A percentile compares a stretch with the other conserved stretches of the same genome.
Evolutionary conservation across 2,329 filamentous ascomycete species (phyloP).

Genomic region (Sporothrix humicola): DNA sequence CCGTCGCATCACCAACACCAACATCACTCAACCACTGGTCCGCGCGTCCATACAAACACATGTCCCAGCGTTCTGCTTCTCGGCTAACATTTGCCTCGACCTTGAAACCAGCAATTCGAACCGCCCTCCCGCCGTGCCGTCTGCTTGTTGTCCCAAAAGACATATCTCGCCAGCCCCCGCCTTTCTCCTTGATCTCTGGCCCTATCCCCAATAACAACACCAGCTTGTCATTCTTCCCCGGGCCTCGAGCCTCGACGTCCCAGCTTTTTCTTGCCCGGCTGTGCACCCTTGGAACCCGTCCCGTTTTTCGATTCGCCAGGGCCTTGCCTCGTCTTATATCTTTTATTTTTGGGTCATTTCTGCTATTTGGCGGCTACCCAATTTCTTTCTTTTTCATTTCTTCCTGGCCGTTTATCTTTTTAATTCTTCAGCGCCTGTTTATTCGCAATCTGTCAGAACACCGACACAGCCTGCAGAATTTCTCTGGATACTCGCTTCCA

Average conservation of each 20-base stretch:
- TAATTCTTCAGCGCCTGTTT: background rate
- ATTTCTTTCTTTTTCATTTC: background rate
- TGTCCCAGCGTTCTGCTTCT: constrained; percentile 1
- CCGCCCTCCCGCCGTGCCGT: constrained; percentile 24
- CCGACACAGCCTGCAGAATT: background rate
- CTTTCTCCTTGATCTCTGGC: background rate
- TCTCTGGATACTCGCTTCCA: background rate
- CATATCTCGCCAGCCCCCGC: background rate
- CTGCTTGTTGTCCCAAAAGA: background rate
- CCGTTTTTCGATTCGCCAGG: constrained; percentile 22
- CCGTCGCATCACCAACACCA: background rate
- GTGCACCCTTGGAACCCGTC: constrained; percentile 16
- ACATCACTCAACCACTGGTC: background rate
- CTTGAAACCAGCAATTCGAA: constrained; percentile 30
- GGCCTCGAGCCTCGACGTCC: constrained; percentile 20
- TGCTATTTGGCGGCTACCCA: background rate
- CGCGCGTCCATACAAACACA: background rate
- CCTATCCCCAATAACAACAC: background rate
- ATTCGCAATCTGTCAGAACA: background rate
- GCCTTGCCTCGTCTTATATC: constrained; percentile 6
- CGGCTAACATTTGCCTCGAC: constrained; percentile 33
- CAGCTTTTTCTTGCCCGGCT: constrained; percentile 9
- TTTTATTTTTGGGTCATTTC: constrained; percentile 20
- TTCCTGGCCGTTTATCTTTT: background rate
- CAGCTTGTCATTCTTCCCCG: constrained; percentile 10